These are phyloP conservation scores for Boletellus ananas DNA, from an alignment of 768 basidiomycete species.

Conservation along the genomic window DNA sequence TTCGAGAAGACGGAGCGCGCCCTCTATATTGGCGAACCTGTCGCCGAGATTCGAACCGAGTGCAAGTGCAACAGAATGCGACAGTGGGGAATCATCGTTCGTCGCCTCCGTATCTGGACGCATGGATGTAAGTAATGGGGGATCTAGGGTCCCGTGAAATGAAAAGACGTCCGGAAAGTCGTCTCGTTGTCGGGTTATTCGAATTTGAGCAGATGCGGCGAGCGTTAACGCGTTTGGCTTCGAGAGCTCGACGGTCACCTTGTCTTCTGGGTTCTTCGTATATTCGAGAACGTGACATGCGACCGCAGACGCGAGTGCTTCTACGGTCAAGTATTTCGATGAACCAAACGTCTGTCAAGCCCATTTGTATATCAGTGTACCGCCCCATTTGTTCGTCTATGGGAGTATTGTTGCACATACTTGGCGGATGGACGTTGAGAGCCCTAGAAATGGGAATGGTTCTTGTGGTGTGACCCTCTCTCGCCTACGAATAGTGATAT, in stretches of 20 bases:
- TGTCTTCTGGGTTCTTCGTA: conserved; percentile 18
- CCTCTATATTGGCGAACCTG: conserved; percentile 75
- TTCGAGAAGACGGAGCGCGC: conserved; percentile 71
- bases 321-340: conserved; percentile 60
- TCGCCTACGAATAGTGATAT: conserved; percentile 37
- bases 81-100: not conserved
- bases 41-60: conserved; percentile 92
- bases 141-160: not conserved
- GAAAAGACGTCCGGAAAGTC: conserved; percentile 33
- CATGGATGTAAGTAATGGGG: not conserved
- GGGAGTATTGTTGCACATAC: not conserved
- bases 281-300: conserved; percentile 43
- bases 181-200: conserved; percentile 45
- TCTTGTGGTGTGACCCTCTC: not conserved
- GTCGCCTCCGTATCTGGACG: not conserved
- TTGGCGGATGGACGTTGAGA: conserved; percentile 34
- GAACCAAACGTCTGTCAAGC: conserved; percentile 41
- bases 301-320: conserved; percentile 60
- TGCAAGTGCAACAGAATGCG: conserved; percentile 59
- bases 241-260: conserved; percentile 53
- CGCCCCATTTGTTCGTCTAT: too few species aligned
- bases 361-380: not conserved
- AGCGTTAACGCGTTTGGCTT: conserved; percentile 72
- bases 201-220: conserved; percentile 62
- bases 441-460: conserved; percentile 12